A percentile compares a stretch with the other conserved stretches of the same genome.
Evolutionary conservation across 2,329 filamentous ascomycete genomes (phyloP).

Genomic region (Botrytis porri): DNA sequence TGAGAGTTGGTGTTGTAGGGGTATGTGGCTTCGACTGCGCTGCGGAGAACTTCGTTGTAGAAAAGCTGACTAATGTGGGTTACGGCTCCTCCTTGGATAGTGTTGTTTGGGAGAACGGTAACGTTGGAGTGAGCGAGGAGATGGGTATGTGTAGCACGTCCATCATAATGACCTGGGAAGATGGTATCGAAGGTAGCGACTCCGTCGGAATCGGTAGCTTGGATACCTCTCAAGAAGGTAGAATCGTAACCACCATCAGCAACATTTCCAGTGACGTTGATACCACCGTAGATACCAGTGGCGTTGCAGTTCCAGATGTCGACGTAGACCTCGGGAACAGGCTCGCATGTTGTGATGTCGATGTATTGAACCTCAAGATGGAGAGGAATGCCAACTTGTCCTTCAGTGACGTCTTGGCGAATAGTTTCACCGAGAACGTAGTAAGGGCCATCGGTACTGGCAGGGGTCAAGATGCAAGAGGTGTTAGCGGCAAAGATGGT

Average conservation of each 20-base stretch:
- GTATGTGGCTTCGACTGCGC: conserved; percentile 44
- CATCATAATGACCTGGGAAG: conserved; percentile 47
- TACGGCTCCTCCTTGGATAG: conserved; percentile 47
- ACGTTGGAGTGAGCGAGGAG: conserved; percentile 41
- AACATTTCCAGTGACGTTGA: conserved; percentile 21
- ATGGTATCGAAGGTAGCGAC: conserved; percentile 43
- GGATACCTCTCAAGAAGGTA: conserved; percentile 43
- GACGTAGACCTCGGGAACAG: conserved; percentile 37
- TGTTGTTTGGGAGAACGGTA: conserved; percentile 39
- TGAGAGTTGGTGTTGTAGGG: conserved; percentile 47
- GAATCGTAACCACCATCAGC: conserved; percentile 34
- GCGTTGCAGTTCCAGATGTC: conserved; percentile 44
- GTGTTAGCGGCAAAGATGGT: conserved; percentile 42
- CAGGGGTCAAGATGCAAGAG: conserved; percentile 50
- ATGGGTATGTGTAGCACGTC: conserved; percentile 48
- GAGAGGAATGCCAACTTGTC: conserved; percentile 48
- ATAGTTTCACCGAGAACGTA: conserved; percentile 41
- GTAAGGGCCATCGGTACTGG: conserved; percentile 54
- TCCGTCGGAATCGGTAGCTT: conserved; percentile 42
- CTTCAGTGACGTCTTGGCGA: conserved; percentile 47
- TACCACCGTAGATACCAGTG: conserved; percentile 42
- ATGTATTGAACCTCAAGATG: conserved; percentile 53
- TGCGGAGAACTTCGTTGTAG: conserved; percentile 54
- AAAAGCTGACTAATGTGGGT: conserved; percentile 58
- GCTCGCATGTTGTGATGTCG: conserved; percentile 43